These are phyloP conservation scores for Grosmannia huntii DNA, from an alignment of 2,329 filamentous ascomycete genomes.

Conservation along the genomic window DNA sequence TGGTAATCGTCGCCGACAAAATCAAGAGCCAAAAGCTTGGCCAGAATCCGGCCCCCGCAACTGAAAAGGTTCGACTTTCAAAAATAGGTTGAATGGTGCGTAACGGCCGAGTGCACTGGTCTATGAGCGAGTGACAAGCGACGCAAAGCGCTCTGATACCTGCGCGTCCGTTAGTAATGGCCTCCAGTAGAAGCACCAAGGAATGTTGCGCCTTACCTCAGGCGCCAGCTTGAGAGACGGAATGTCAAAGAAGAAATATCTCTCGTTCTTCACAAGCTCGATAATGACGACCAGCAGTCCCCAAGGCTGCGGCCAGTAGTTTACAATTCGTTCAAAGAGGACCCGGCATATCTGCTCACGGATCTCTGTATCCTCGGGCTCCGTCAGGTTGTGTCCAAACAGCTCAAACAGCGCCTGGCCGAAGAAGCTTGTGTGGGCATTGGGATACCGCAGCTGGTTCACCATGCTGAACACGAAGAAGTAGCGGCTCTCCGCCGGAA, in stretches of 20 bases:
- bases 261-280: slow-evolving; percentile 83
- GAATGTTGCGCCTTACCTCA: slow-evolving; percentile 46
- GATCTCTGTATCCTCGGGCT: slow-evolving; percentile 67
- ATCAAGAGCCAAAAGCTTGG: neutral
- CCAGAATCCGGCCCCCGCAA: neutral
- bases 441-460: slow-evolving; percentile 86
- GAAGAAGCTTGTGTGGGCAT: slow-evolving; percentile 85
- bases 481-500: slow-evolving; percentile 69
- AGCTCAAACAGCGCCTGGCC: slow-evolving; percentile 73
- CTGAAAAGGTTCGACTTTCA: neutral
- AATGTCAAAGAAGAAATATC: slow-evolving; percentile 83
- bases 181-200: neutral
- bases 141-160: slow-evolving; percentile 21
- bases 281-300: slow-evolving; percentile 78
- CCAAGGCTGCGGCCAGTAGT: slow-evolving; percentile 91
- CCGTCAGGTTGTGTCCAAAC: slow-evolving; percentile 62
- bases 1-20: neutral
- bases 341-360: slow-evolving; percentile 86
- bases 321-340: slow-evolving; percentile 74
- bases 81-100: neutral
- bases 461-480: slow-evolving; percentile 73
- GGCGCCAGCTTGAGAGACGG: slow-evolving; percentile 83
- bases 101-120: neutral
- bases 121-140: slow-evolving; percentile 9
- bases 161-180: slow-evolving; percentile 8